Conservation (phyloP, 768 basidiomycete genomes). For the Amanita inopinata region DNA sequence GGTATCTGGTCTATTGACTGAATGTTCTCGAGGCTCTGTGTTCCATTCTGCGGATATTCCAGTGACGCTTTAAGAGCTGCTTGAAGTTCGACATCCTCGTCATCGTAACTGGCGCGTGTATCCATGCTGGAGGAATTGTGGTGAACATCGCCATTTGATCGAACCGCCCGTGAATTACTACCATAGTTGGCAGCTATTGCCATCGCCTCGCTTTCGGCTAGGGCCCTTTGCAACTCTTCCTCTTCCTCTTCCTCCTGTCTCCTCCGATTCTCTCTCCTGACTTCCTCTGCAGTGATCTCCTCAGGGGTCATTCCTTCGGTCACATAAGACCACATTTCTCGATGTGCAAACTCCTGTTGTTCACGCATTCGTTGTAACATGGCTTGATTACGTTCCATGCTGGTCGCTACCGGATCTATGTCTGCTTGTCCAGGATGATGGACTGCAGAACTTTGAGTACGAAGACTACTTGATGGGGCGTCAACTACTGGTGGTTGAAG, state of each 20-base stretch:
- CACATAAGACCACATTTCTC: conserved; percentile 41
- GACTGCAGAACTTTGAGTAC: neutral
- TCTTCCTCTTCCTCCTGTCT: conserved; percentile 43
- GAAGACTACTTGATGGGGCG: conserved; percentile 4
- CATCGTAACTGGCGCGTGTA: conserved; percentile 59
- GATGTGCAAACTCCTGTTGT: conserved; percentile 58
- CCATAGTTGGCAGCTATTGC: conserved; percentile 16
- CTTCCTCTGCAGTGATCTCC: conserved; percentile 22
- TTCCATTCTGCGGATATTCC: conserved; percentile 49
- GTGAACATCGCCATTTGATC: too few relatives aligned
- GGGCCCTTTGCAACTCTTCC: conserved; percentile 46
- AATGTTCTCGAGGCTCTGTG: too few relatives aligned
- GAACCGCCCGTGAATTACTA: too few relatives aligned
- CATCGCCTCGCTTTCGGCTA: conserved; percentile 50
- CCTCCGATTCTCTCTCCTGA: conserved; percentile 21
- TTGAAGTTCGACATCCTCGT: conserved; percentile 82
- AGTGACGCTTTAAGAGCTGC: conserved; percentile 81
- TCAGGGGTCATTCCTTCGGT: conserved; percentile 18
- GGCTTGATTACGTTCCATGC: conserved; percentile 51
- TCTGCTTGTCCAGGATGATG: conserved; percentile 19
- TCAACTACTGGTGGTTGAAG: conserved; percentile 12
- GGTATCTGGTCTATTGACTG: neutral
- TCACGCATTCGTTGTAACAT: conserved; percentile 55
- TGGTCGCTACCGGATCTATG: conserved; percentile 53
- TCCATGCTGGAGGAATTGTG: conserved; percentile 6